A percentile compares a stretch with the other conserved stretches of the same genome.
Conservation (phyloP, 768 basidiomycete genomes). For the Amanita muscaria region DNA sequence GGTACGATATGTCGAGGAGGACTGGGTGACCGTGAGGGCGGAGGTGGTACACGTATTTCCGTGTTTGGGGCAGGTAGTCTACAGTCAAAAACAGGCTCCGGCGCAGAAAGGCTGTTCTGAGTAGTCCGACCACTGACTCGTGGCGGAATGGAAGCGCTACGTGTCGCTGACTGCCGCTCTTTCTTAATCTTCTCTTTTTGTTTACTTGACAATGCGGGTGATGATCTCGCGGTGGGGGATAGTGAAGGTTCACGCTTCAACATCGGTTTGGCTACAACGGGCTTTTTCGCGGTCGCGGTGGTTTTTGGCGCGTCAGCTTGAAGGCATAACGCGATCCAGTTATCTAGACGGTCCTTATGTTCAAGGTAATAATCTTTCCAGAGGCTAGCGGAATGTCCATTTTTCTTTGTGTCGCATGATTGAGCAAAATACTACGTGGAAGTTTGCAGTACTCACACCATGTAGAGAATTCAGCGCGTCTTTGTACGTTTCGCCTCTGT, state of each 20-base stretch:
- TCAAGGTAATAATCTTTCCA: slow-evolving; percentile 83
- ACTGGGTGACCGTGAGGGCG: slow-evolving; percentile 61
- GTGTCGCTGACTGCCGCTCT: slow-evolving; percentile 13
- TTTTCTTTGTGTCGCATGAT: slow-evolving; percentile 26
- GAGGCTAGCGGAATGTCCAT: slow-evolving; percentile 45
- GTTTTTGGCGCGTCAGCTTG: slow-evolving; percentile 8
- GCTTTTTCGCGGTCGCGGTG: slow-evolving; percentile 25
- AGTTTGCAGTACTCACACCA: slow-evolving; percentile 35
- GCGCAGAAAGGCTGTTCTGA: slow-evolving; percentile 53
- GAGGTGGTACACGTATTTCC: slow-evolving; percentile 48
- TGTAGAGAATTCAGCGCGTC: slow-evolving; percentile 61
- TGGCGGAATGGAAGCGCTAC: slow-evolving; percentile 17
- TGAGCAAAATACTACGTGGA: slow-evolving; percentile 12
- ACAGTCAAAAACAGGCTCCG: slow-evolving; percentile 35
- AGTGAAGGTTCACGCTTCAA: slow-evolving; percentile 29
- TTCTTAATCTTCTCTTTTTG: slow-evolving; percentile 14
- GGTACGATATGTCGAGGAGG: slow-evolving; percentile 48
- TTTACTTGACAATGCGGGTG: slow-evolving; percentile 14
- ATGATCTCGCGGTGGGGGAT: slow-evolving; percentile 14
- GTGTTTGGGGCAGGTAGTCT: slow-evolving; percentile 54
- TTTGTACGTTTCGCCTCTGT: slow-evolving; percentile 45
- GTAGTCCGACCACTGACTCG: slow-evolving; percentile 34
- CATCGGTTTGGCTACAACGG: slow-evolving; percentile 18
- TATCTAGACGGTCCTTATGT: slow-evolving; percentile 52
- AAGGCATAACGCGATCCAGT: slow-evolving; percentile 29